Evolutionary conservation across 2,329 filamentous ascomycete genomes (phyloP).

Genomic region (Cercospora zeae-maydis): DNA sequence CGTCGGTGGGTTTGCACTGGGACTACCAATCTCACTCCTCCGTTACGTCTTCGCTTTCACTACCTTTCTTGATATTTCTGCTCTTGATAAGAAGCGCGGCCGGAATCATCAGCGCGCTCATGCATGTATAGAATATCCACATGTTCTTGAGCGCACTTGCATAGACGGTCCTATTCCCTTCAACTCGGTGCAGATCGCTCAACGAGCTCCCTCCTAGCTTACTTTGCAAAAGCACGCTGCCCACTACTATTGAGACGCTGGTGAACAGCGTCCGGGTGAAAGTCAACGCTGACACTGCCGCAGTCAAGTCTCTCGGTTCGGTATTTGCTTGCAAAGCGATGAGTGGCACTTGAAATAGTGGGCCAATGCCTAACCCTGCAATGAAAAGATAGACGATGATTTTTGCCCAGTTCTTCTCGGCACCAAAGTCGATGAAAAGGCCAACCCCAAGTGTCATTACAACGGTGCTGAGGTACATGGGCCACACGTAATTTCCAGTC

Average conservation of each 20-base stretch:
- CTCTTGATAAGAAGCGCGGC: constrained; percentile 1
- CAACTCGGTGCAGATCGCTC: constrained; percentile 39
- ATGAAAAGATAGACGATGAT: constrained; percentile 51
- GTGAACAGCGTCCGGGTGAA: constrained; percentile 48
- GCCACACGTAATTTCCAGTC: constrained; percentile 48
- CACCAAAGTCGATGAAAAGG: constrained; percentile 45
- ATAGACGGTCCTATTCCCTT: constrained; percentile 44
- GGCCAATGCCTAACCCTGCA: constrained; percentile 49
- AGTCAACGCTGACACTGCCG: constrained; percentile 51
- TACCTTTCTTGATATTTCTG: not conserved
- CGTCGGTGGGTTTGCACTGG: no score
- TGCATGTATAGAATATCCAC: constrained; percentile 44
- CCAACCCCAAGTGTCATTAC: constrained; percentile 47
- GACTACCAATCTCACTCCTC: not conserved
- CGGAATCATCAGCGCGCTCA: constrained; percentile 8
- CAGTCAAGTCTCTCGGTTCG: constrained; percentile 44
- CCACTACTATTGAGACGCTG: constrained; percentile 48
- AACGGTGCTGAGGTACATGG: constrained; percentile 45
- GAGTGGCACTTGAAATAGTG: constrained; percentile 55
- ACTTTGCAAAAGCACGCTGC: constrained; percentile 49
- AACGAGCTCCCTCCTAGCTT: constrained; percentile 36
- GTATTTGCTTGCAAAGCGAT: constrained; percentile 55
- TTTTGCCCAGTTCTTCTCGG: constrained; percentile 37
- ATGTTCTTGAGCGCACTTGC: constrained; percentile 49
- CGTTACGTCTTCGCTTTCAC: not conserved